Evolutionary conservation across 2,329 filamentous ascomycete species (phyloP), one percentile per base, ranked within the genome.

Genomic region (Cercospora sp.): DNA sequence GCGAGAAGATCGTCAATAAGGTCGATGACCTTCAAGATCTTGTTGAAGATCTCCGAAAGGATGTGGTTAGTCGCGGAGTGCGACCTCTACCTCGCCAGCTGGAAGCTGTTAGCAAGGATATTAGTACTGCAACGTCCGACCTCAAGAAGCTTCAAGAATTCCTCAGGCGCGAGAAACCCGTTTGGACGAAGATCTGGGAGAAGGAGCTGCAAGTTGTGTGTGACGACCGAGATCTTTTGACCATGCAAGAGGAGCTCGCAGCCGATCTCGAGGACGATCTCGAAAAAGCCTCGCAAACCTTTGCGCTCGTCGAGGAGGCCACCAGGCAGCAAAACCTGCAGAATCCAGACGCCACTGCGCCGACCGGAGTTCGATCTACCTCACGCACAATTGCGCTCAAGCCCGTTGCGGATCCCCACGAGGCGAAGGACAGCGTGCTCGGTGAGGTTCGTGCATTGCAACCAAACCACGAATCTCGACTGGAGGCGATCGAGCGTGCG

Each of bases 111-210:
- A 90, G 91, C 72, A 96, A 95, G 81, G 94, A 98, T 74, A 93
- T 99, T 70, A 89, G 89, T 60, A 82, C 85, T 65, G 89, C 95
- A 34, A 91, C 89, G 60, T 90, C 93, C 77, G 94, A 97, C 77
- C 88, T 99, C 70, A 95, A 92, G 86, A 94, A 92, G 82, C 90
- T 99, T 86, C 92, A 97, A 78, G 94, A 97, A 16, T 97, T 91
- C 83, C 87, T 99, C 82, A 90, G 89, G 74, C 88, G 88, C 58
- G 95, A 99, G 85, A 97, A 97, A 80, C 95, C 95, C 0, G 85
- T 97, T 67, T 99, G 95, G 94, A 97, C 93, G 65, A 97, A 97
- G 87, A 97, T 98, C 72, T 99, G 95, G 95, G 94, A 98, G 86
- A 94, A 96, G 81, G 94, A 98, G 80, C 85, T 99, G 57, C 93